Base-by-base conservation (phyloP, 192 early-diverging fungal species). In the Blastocladiella britannica region DNA sequence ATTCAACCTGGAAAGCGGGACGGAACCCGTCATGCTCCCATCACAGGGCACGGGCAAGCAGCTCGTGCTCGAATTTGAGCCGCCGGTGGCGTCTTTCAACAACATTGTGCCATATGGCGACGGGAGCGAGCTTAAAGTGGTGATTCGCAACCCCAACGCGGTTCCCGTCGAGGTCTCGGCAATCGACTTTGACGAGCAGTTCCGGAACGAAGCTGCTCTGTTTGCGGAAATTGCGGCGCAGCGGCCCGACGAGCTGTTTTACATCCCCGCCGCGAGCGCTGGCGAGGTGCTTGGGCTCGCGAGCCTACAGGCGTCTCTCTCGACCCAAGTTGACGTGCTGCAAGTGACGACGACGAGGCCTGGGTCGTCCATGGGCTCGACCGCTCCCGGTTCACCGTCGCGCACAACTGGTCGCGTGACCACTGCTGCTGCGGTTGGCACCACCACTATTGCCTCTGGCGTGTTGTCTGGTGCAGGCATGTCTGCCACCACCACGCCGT, bases 101-200 rank as follows among this genome's bases (percentile, higher is more conserved):
- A 71, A 76, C 8, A 67, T 80, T 7, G 62, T 76, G 20, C 78
- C 78, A 4, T 75, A 53, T 57, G 60, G 69, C 15, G 78, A 80
- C 5, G 76, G 73, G 22, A 56, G 55, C 20, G 72, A 71, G 28
- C 30, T 52, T 5, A 68, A 65, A 30, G 63, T 80, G 51, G 59
- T 55, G 7, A 66, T 71, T 18, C 58, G 56, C 60, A 80, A 80
- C 56, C 70, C 74, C 0, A 76, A 63, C 23, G 60, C 60, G 51
- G 64, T 72, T 30, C 67, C 73, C 1, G 52, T 80, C 12, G 78
- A 80, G 60, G 58, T 80, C 8, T 76, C 62, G 51, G 70, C 73
- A 2, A 25, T 70, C 20, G 73, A 80, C n/a, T 77, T 72, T 63
- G 78, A 80, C 60, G 56, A 71, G 30, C 61, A 70, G 27, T 78